phyloP scores from a whole-genome alignment of 768 basidiomycete species.

The Tubosaeta sp. region DNA sequence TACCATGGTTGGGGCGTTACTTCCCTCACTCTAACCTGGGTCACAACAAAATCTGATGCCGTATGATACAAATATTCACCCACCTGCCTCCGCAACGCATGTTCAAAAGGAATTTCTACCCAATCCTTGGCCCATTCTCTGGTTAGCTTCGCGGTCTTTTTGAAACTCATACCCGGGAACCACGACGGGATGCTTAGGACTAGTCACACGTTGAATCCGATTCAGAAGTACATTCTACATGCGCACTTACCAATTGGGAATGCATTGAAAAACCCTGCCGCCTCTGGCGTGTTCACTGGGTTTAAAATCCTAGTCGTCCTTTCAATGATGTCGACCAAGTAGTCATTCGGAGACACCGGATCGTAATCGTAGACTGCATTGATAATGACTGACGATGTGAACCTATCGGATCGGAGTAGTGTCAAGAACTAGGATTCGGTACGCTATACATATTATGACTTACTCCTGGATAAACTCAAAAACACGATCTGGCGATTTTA shows the following conservation, averaged over 20 bases:
- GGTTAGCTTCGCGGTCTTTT: constrained; percentile 4
- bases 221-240: background rate
- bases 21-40: background rate
- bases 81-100: constrained; percentile 25
- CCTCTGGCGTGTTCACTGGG: constrained; percentile 5
- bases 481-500: constrained; percentile 6
- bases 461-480: constrained; percentile 12
- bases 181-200: constrained; percentile 19
- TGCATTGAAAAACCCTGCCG: background rate
- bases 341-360: constrained; percentile 10
- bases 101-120: constrained; percentile 24
- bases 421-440: background rate
- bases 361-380: constrained; percentile 18
- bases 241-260: constrained; percentile 12
- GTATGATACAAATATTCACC: background rate
- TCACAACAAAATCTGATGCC: background rate
- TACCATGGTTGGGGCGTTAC: constrained; percentile 12
- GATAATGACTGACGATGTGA: constrained; percentile 25
- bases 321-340: constrained; percentile 9
- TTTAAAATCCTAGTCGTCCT: constrained; percentile 2
- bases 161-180: constrained; percentile 17
- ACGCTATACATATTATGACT: constrained; percentile 10
- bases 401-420: constrained; percentile 1
- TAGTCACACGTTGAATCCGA: background rate
- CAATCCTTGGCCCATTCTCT: constrained; percentile 8